Evolutionary conservation across 495 filamentous ascomycete genomes (phyloP).

Genomic region (Durotheca rogersii): DNA sequence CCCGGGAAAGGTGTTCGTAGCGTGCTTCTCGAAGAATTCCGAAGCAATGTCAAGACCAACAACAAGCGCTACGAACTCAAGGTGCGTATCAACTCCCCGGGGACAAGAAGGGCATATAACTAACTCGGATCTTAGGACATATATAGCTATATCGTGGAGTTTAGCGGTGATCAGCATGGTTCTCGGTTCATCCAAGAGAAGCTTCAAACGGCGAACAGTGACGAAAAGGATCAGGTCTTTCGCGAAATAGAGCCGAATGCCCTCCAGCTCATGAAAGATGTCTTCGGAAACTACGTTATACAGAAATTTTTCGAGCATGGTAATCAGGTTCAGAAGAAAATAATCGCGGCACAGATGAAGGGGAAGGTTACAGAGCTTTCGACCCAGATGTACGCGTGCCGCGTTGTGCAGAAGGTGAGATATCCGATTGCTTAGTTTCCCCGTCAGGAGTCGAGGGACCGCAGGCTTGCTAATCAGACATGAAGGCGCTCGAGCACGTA

Average conservation of each 20-base stretch:
- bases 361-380: conserved; percentile 77
- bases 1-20: conserved; percentile 66
- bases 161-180: conserved; percentile 92
- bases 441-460: no score
- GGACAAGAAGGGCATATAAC: not conserved
- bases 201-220: conserved; percentile 90
- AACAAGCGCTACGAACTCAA: conserved; percentile 84
- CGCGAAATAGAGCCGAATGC: conserved; percentile 79
- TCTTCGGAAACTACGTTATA: conserved; percentile 98
- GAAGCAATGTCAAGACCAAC: conserved; percentile 69
- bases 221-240: conserved; percentile 96
- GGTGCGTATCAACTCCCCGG: conserved; percentile 44
- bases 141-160: conserved; percentile 86
- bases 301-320: conserved; percentile 98
- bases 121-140: conserved; percentile 61
- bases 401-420: conserved; percentile 88
- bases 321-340: conserved; percentile 88
- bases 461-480: conserved; percentile 10
- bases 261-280: conserved; percentile 88
- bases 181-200: conserved; percentile 96
- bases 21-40: conserved; percentile 75
- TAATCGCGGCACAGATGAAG: conserved; percentile 82
- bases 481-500: conserved; percentile 87
- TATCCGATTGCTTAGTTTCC: no score
- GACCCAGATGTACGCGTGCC: conserved; percentile 89